Evolutionary conservation across 169 alveolate species (phyloP).

Genomic region (Eimeria falciformis): DNA sequence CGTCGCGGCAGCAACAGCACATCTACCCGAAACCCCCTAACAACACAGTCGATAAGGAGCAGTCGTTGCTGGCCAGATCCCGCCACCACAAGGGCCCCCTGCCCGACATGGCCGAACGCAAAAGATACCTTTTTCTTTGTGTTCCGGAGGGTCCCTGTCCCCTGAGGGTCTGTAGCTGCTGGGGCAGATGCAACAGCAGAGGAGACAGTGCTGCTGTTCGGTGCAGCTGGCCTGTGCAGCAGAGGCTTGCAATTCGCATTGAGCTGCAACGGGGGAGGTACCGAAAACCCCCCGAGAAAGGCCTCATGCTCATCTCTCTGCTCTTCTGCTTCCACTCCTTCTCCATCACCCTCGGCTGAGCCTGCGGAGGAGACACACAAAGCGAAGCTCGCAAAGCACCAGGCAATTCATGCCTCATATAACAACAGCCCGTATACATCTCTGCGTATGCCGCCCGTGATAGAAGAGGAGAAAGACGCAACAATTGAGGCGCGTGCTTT

Average conservation of each 20-base stretch:
- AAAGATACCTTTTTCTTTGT: neutral
- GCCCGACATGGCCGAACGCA: slow-evolving; percentile 27
- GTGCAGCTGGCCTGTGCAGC: neutral
- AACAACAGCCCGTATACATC: too few species aligned
- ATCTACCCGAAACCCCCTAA: slow-evolving; percentile 11
- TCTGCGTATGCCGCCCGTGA: too few species aligned
- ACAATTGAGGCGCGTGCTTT: too few species aligned
- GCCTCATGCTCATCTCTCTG: neutral
- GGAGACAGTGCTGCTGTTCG: neutral
- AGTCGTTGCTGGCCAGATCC: neutral
- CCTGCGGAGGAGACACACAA: neutral
- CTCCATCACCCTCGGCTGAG: neutral
- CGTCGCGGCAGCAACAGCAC: neutral
- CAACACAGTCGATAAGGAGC: slow-evolving; percentile 8
- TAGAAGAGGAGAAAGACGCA: too few species aligned
- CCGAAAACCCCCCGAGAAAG: neutral
- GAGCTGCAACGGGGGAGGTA: neutral
- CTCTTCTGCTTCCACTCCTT: neutral
- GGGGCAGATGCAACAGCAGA: neutral
- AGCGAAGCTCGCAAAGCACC: neutral
- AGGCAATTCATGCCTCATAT: too few species aligned
- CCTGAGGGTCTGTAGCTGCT: neutral
- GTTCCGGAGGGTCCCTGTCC: neutral
- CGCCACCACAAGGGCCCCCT: neutral
- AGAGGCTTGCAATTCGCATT: neutral